Base-by-base conservation (phyloP, 768 basidiomycete species). In the Crassisporium funariophilum region DNA sequence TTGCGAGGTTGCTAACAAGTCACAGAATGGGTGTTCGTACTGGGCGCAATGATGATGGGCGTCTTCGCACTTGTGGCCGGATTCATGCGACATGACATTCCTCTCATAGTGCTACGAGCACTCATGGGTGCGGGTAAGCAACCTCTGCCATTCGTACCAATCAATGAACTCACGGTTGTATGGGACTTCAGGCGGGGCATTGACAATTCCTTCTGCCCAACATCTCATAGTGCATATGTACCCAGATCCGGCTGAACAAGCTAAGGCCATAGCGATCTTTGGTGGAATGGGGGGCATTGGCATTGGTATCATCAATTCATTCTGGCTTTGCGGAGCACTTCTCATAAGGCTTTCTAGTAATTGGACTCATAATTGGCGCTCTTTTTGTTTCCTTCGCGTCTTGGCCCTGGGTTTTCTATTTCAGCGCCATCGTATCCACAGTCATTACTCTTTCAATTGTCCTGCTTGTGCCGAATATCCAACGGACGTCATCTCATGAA, bases 331-430 rank as follows among this genome's bases (percentile, higher is more conserved):
- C n/a, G n/a, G n/a, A n/a, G n/a, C n/a, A 22, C 27, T 35, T 41
- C 16, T 21, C 52, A 35, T 16, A 7, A 22, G 40, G 23, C 13
- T 15, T 10, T 29, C 13, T 35, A 76, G 73, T 74, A 4, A 47
- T 71, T 34, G 75, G 75, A 1, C 55, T 75, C n/a, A 44, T 74
- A 20, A 65, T 76, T 11, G 77, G 77, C 7, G 76, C 74, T 1
- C 19, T 72, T n/a, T 65, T 78, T 35, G 69, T 72, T 3, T 53
- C 65, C 33, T 71, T 60, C 23, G 62, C 63, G 2, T 68, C 72
- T 9, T 81, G 73, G 64, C 68, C 58, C 20, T 79, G 78, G 79
- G 67, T 79, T 15, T 81, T 82, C 56, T 79, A 73, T 58, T 69
- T 75, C 48, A 60, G 69, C 24, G 68, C 74, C 2, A 68, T 78